Conservation (phyloP, 2,329 filamentous ascomycete genomes). For the Sordariomycetes sp. region DNA sequence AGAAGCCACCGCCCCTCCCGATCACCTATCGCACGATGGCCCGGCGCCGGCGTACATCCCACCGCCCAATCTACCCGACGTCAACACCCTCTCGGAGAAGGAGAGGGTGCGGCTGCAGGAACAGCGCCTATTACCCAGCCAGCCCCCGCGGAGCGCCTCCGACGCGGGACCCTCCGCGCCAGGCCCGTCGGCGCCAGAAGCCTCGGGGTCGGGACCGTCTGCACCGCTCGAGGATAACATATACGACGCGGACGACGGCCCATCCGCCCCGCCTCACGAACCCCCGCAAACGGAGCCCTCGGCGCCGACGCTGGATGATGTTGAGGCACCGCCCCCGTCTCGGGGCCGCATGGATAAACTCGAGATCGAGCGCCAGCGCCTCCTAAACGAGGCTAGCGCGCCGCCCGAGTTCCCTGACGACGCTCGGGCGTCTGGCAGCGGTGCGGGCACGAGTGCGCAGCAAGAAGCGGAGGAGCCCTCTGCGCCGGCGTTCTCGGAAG, state of each 20-base stretch:
- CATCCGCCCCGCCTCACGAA: constrained; percentile 7
- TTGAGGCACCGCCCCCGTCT: constrained; percentile 10
- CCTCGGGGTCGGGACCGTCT: constrained; percentile 6
- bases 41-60: constrained; percentile 38
- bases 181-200: constrained; percentile 9
- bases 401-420: constrained; percentile 46
- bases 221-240: constrained; percentile 31
- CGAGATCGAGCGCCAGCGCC: constrained; percentile 54
- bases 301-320: constrained; percentile 31
- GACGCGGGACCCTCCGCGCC: constrained; percentile 21
- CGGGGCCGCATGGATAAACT: constrained; percentile 55
- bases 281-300: constrained; percentile 15
- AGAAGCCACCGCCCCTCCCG: neutral
- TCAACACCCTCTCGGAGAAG: constrained; percentile 64
- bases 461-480: constrained; percentile 26
- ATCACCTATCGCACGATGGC: constrained; percentile 10
- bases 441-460: constrained; percentile 1
- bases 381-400: constrained; percentile 52
- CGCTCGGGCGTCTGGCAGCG: constrained; percentile 18
- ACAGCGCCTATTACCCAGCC: constrained; percentile 66
- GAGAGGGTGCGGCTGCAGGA: constrained; percentile 68
- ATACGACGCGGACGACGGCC: constrained; percentile 31
- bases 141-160: constrained; percentile 36
- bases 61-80: constrained; percentile 43
- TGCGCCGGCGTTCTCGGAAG: constrained; percentile 43